phyloP scores from a whole-genome alignment of 108 stramenopile genomes.

The Pseudonitzschia delicatissima region DNA sequence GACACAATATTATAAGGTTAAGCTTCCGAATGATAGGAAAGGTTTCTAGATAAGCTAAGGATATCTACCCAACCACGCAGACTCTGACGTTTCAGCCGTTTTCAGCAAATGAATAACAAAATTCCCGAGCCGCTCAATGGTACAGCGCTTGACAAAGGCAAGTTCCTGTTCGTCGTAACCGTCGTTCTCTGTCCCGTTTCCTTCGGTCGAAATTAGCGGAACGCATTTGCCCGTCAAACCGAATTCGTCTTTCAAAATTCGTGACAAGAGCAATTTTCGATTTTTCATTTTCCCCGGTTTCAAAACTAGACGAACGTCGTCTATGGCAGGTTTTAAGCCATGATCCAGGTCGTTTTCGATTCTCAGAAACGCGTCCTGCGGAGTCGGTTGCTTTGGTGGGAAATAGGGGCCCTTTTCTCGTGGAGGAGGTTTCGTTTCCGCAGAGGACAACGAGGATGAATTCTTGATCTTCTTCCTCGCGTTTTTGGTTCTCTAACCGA shows the following conservation, averaged over 20 bases:
- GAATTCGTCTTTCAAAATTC: constrained; percentile 61
- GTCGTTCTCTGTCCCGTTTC: too few species aligned
- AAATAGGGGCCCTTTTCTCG: not conserved
- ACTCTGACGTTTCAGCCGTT: not conserved
- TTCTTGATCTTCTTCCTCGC: not conserved
- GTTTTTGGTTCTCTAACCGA: constrained; percentile 38
- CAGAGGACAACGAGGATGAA: not conserved
- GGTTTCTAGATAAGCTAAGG: too few species aligned
- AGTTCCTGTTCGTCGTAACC: not conserved
- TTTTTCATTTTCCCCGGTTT: constrained; percentile 42
- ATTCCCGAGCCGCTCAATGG: constrained; percentile 45
- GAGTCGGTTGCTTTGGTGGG: constrained; percentile 11
- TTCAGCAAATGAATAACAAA: constrained; percentile 35
- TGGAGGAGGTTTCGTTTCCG: not conserved
- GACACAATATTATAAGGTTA: too few species aligned
- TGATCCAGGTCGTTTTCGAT: constrained; percentile 55
- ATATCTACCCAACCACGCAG: too few species aligned
- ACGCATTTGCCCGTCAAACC: constrained; percentile 71
- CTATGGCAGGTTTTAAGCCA: constrained; percentile 30
- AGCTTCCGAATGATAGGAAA: too few species aligned
- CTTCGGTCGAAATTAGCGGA: constrained; percentile 23
- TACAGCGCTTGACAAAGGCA: constrained; percentile 42
- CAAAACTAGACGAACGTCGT: constrained; percentile 61
- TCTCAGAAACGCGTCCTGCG: constrained; percentile 51
- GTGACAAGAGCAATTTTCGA: constrained; percentile 43